Conservation (phyloP, 768 basidiomycete species). For the Auriscalpium vulgare region DNA sequence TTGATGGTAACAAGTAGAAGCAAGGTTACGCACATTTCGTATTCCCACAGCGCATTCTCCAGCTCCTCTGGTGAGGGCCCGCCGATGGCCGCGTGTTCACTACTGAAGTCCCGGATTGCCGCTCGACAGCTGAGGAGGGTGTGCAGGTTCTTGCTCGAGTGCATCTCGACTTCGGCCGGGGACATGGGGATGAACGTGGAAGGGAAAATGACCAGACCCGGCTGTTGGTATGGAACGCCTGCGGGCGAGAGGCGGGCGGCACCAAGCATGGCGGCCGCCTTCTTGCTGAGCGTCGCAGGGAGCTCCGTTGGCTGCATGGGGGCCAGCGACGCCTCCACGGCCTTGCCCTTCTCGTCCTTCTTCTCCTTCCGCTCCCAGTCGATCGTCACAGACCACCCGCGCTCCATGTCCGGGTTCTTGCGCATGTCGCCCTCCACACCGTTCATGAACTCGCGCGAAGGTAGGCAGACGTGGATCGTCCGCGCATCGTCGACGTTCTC, state of each 20-base stretch:
- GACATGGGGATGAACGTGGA: constrained; percentile 50
- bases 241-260: constrained; percentile 4
- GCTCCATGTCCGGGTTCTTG: constrained; percentile 13
- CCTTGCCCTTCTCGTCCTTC: constrained; percentile 18
- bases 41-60: constrained; percentile 42
- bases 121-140: constrained; percentile 52
- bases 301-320: constrained; percentile 4
- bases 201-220: constrained; percentile 56
- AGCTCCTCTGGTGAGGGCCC: constrained; percentile 25
- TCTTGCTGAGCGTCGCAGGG: constrained; percentile 21
- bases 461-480: constrained; percentile 49
- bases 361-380: constrained; percentile 30
- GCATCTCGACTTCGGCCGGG: constrained; percentile 62
- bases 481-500: constrained; percentile 34
- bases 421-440: constrained; percentile 13
- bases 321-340: constrained; percentile 19
- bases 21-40: constrained; percentile 41
- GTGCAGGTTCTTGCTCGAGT: constrained; percentile 64
- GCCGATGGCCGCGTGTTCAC: constrained; percentile 21
- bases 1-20: constrained; percentile 3
- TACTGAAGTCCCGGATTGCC: constrained; percentile 45
- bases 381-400: constrained; percentile 27
- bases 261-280: constrained; percentile 33
- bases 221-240: constrained; percentile 37
- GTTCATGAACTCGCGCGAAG: constrained; percentile 31